phyloP scores from a whole-genome alignment of 2,329 filamentous ascomycete genomes.

The Teratosphaeria gauchensis region DNA sequence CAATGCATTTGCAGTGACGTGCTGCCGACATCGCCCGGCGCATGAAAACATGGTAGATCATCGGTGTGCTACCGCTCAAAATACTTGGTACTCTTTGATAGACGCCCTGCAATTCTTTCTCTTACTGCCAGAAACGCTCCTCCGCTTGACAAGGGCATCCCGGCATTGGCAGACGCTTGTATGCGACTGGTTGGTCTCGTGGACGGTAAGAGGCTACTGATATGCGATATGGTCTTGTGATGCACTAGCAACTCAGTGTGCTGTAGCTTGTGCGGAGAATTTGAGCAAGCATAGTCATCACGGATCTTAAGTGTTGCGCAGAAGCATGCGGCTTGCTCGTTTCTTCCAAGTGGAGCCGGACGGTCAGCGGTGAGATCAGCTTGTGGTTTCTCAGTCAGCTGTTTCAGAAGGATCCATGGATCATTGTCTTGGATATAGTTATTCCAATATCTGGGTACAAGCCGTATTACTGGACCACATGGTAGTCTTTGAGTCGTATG shows the following conservation, averaged over 20 bases:
- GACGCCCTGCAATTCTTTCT: neutral
- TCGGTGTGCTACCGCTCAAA: neutral
- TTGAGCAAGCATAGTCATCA: neutral
- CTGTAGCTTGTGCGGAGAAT: neutral
- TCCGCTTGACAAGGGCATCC: neutral
- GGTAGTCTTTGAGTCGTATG: neutral
- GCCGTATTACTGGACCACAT: neutral
- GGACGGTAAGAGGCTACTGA: neutral
- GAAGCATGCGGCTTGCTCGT: neutral
- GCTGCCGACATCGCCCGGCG: neutral
- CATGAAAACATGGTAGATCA: neutral
- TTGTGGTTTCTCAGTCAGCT: neutral
- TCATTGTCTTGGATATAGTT: neutral
- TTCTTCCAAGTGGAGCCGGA: neutral
- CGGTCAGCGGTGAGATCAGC: neutral
- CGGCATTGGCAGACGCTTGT: neutral
- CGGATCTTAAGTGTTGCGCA: no score
- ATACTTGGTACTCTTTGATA: neutral
- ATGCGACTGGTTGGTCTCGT: neutral
- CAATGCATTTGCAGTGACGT: neutral
- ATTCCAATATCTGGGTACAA: neutral
- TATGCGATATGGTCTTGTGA: neutral
- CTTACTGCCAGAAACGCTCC: neutral
- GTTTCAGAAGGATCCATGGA: neutral
- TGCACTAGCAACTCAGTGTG: neutral